A percentile compares a stretch with the other conserved stretches of the same genome.
Evolutionary conservation across 768 basidiomycete species (phyloP).

Genomic region (Naganishia antarctica): DNA sequence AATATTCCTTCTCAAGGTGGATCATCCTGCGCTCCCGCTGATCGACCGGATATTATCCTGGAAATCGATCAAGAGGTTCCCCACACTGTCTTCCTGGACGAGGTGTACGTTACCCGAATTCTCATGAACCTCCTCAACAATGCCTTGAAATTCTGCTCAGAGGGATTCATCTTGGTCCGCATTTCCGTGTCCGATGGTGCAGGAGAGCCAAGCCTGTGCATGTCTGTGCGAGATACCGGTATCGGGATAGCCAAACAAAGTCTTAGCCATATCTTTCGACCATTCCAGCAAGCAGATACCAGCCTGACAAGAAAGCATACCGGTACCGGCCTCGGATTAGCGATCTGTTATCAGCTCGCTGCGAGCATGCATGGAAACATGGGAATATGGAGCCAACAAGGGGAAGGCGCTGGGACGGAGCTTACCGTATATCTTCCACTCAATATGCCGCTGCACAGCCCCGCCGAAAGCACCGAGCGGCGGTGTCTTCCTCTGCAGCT

Average conservation of each 20-base stretch:
- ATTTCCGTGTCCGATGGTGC: constrained; percentile 11
- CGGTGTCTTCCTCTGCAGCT: constrained; percentile 1
- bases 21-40: not conserved
- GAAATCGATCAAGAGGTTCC: constrained; percentile 18
- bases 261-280: constrained; percentile 6
- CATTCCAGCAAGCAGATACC: constrained; percentile 22
- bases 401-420: constrained; percentile 19
- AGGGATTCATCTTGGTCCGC: constrained; percentile 21
- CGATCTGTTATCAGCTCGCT: constrained; percentile 25
- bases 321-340: constrained; percentile 19
- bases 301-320: constrained; percentile 19
- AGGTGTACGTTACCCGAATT: constrained; percentile 23
- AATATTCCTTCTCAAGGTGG: constrained; percentile 3
- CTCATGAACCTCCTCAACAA: constrained; percentile 27
- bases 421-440: constrained; percentile 19
- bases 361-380: constrained; percentile 22
- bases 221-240: constrained; percentile 21
- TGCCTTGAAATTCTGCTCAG: constrained; percentile 22
- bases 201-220: not conserved
- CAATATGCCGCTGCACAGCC: not conserved
- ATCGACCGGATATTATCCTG: constrained; percentile 18
- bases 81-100: constrained; percentile 9
- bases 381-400: constrained; percentile 26
- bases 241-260: constrained; percentile 17
- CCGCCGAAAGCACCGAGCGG: not conserved